phyloP scores from a whole-genome alignment of 164 flowering plant species.

The Protea cynaroides region DNA sequence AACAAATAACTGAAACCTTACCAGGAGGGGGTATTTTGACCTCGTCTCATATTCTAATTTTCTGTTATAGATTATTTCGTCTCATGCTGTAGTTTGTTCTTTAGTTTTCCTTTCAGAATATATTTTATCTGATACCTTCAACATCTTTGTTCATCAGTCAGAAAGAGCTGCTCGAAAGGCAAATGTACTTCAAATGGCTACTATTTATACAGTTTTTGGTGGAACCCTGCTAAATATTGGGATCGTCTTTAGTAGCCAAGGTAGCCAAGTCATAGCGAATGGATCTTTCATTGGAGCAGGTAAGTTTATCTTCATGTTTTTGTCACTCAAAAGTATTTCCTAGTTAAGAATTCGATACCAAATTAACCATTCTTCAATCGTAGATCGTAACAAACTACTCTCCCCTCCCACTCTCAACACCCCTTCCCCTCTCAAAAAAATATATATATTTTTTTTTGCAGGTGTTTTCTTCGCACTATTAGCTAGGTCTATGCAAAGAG shows the following conservation, averaged over 20 bases:
- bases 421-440: neutral
- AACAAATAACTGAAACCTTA: no score
- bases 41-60: no score
- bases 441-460: no score
- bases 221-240: constrained; percentile 79
- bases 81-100: neutral
- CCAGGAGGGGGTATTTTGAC: no score
- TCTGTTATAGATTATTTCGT: neutral
- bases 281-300: constrained; percentile 87
- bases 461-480: constrained; percentile 62
- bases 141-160: constrained; percentile 41
- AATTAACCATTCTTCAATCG: neutral
- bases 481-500: constrained; percentile 76
- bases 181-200: constrained; percentile 78
- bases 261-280: constrained; percentile 55
- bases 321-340: neutral
- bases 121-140: neutral
- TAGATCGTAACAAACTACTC: neutral
- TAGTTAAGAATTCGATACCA: neutral
- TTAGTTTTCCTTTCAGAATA: neutral
- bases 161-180: constrained; percentile 93
- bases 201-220: constrained; percentile 76
- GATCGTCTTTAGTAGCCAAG: constrained; percentile 58
- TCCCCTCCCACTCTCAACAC: no score
- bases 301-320: constrained; percentile 7